These are phyloP conservation scores for Fusarium sp. DNA, from an alignment of 2,329 filamentous ascomycete species.

Conservation along the genomic window DNA sequence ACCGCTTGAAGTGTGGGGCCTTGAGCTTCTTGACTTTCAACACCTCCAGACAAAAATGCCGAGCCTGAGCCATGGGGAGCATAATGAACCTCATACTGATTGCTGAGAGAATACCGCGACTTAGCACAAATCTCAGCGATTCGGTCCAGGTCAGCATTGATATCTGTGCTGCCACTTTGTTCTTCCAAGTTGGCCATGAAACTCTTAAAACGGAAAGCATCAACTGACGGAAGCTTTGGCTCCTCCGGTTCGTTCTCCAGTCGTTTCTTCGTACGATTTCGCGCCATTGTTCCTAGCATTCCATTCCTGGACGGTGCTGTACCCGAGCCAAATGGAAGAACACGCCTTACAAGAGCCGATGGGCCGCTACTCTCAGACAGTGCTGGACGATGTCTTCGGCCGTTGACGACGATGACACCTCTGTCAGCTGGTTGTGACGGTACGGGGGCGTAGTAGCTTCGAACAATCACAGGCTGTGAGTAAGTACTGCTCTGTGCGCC, in stretches of 20 bases:
- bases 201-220: conserved; percentile 73
- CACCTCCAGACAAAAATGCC: conserved; percentile 55
- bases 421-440: conserved; percentile 51
- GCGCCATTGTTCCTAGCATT: conserved; percentile 58
- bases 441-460: conserved; percentile 68
- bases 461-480: conserved; percentile 74
- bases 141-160: conserved; percentile 70
- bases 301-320: conserved; percentile 53
- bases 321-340: conserved; percentile 51
- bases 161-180: conserved; percentile 57
- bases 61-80: conserved; percentile 70
- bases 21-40: conserved; percentile 49
- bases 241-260: conserved; percentile 48
- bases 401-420: conserved; percentile 48
- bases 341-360: conserved; percentile 47
- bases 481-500: conserved; percentile 69
- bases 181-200: conserved; percentile 69
- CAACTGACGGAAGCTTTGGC: conserved; percentile 68
- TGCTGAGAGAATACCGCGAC: conserved; percentile 73
- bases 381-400: conserved; percentile 45
- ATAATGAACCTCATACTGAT: conserved; percentile 75
- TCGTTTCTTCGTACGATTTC: conserved; percentile 56
- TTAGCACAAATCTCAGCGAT: conserved; percentile 76
- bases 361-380: conserved; percentile 48
- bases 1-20: conserved; percentile 70